Base-by-base conservation (phyloP, 192 early-diverging fungal species). In the Backusella liffmaniae region DNA sequence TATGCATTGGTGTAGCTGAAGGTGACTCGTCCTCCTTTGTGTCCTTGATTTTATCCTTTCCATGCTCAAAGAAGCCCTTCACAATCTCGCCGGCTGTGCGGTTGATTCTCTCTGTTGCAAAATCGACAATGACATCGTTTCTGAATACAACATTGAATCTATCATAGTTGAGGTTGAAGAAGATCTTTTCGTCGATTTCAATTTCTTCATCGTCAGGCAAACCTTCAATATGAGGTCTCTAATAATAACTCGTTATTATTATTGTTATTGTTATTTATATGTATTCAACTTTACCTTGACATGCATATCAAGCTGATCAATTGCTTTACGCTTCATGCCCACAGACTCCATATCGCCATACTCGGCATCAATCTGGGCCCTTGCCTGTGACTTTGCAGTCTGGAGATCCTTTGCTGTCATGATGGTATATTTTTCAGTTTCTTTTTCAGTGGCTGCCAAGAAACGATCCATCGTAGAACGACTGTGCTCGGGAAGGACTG, bases 131-230 rank as follows among this genome's bases (percentile, higher is more conserved):
- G 79, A 84, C 78, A 51, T 78, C 86, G 75, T 91, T 91, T 72
- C 92, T 88, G 79, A 92, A 86, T 21, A 89, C 78, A 35, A 92
- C 88, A 66, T 88, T 90, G 44, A 87, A 90, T 41, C 87, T 84
- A 9, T 92, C 90, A 77, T 82, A 88, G 74, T 94, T 92, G 46
- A 91, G 75, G 53, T 84, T 83, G 80, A 94, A 94, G 66, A 80
- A 90, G 41, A 89, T 82, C 41, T 87, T 85, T 21, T 88, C 81
- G 59, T 91, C 90, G 21, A 88, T 80, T 56, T 83, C 84, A 30
- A 84, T 76, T 8, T 79, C 70, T 46, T 84, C 82, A 3, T 79
- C 80, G 44, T 65, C 77, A 1, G 56, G 56, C 13, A 62, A 26
- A 13, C 56, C 56, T 15, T 62, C 56, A 4, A 62, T 29, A 62